Base-by-base conservation (phyloP, 2,329 filamentous ascomycete genomes). In the Paraconiothyrium sp. region DNA sequence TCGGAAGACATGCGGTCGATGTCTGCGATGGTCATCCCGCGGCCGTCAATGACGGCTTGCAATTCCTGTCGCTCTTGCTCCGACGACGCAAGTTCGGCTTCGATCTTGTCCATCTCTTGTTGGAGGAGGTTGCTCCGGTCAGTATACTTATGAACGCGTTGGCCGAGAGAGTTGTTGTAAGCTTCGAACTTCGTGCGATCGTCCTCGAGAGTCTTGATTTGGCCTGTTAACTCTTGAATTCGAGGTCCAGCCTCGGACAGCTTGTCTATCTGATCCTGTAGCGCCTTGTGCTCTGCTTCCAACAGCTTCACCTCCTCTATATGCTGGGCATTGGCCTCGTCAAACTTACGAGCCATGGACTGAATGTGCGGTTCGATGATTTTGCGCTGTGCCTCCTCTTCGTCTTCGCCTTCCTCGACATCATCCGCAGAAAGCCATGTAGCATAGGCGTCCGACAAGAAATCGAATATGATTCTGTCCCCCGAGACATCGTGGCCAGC, bases 1-100 rank as follows among this genome's bases (percentile, higher is more conserved):
- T 99, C 95, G 39, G 92, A 90, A 70, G 93, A 97, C 94, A 99
- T 97, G 78, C 95, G 93, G 85, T 99, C 95, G 75, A 99, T 98
- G 85, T 99, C 95, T 81, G 95, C 92, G 81, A 97, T 96, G 72
- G 93, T 96, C 76, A 99, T 94, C 2, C 95, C 95, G 75, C 97
- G 93, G 69, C 91, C 90, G 78, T 98, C 95, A 32, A 99, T 93
- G 34, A 91, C 89, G 61, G 90, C 89, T 77, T 98, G 94, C 10
- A 99, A 85, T 34, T 86, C 85, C 46, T 88, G 83, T 64, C 93
- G 89, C 77, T 99, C 95, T 16, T 91, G 89, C 67, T 98, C 94
- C 0, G 75, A 70, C 60, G 93, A 88, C 76, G 99, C 95, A 2
- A 92, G 89, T 66, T 98, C 94, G 0, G 91, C 91, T 70, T 92